Evolutionary conservation across 164 flowering plant genomes (phyloP).

Genomic region (Sedum album): DNA sequence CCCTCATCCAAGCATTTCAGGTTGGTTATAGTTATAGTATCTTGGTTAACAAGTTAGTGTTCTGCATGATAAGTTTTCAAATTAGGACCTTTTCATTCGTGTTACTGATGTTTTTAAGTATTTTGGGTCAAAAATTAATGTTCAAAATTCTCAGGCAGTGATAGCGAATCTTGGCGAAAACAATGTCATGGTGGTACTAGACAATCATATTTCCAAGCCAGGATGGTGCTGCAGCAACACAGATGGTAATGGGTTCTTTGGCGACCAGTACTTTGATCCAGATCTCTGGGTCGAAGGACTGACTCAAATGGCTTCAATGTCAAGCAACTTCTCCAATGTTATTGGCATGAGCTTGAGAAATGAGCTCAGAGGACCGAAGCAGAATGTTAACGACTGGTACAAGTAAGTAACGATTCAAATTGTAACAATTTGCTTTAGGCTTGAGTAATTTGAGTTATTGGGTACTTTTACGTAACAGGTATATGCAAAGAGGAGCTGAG

Average conservation of each 20-base stretch:
- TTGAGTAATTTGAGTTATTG: neutral
- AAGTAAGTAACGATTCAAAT: constrained; percentile 26
- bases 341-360: constrained; percentile 89
- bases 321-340: constrained; percentile 40
- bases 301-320: constrained; percentile 53
- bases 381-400: constrained; percentile 60
- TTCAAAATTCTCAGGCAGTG: constrained; percentile 38
- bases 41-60: neutral
- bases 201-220: constrained; percentile 78
- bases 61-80: neutral
- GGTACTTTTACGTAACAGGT: constrained; percentile 24
- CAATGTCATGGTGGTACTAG: constrained; percentile 72
- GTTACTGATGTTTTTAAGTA: neutral
- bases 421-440: neutral
- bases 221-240: constrained; percentile 79
- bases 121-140: neutral
- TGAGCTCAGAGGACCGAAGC: constrained; percentile 74
- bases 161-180: constrained; percentile 50
- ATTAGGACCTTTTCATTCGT: neutral
- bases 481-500: constrained; percentile 84
- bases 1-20: constrained; percentile 64
- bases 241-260: constrained; percentile 87
- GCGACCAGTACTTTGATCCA: constrained; percentile 61
- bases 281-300: constrained; percentile 63
- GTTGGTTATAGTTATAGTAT: constrained; percentile 21